Evolutionary conservation across 805 yeast genomes (phyloP), one percentile per base, ranked within the genome.

Genomic region (Metschnikowia rubicola): DNA sequence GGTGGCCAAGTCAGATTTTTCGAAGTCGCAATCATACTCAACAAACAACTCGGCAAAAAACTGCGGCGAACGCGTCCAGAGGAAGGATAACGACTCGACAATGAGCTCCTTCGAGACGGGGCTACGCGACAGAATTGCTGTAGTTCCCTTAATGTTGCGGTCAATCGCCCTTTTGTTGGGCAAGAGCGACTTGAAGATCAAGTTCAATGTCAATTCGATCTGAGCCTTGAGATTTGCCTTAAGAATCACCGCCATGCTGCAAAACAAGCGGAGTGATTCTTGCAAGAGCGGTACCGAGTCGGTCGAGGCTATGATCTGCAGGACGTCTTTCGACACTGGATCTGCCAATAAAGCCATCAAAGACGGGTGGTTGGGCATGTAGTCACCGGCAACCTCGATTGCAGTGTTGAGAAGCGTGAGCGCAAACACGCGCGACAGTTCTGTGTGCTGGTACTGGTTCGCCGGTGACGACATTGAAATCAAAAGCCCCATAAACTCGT

Each of bases 21-120:
- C 96, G 54, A 89, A 83, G 60, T 89, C 92, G 66, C 98, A 92
- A 64, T 94, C 99, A 63, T 83, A 94, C 47, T 83, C 84, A 46
- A 87, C 83, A 62, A 87, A 94, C 32, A 91, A 64, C 37, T 81
- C 78, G 11, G 89, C 79, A 63, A 90, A 89, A 47, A 88, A 83
- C 3, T 78, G 69, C 1, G 96, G 92, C 0, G 88, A 80, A 48
- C 96, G 77, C 5, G 84, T 78, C 96, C 95, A 87, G 29, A 87
- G 66, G 40, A 85, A 81, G 3, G 96, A 86, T 2, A 92, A 67
- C 10, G 91, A 83, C 65, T 94, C 99, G 36, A 91, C 78, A 55
- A 94, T 73, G 50, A 88, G 74, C 62, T 94, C 99, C 55, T 92
- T 85, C n/a, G 75, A 67, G 0, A 58, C 48, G 1, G 83, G 68